Percentiles rank a stretch among this genome's conserved stretches.
Conservation (phyloP, 2,329 filamentous ascomycete genomes). For the Chaetothyriales sp. region DNA sequence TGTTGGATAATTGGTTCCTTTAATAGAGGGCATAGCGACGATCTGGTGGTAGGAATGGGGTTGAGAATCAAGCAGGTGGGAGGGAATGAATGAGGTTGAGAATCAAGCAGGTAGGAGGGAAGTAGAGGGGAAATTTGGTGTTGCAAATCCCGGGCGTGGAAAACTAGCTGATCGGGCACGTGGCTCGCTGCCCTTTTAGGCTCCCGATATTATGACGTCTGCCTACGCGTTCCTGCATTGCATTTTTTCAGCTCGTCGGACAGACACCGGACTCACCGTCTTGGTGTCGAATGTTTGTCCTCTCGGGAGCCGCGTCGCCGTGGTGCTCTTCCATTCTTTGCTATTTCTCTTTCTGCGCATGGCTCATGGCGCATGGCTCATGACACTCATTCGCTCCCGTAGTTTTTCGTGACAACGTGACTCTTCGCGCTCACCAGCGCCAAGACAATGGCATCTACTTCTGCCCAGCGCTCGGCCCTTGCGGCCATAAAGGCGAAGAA, state of each 20-base stretch:
- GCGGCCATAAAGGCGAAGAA: conserved; percentile 13
- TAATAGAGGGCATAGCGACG: too few relatives aligned
- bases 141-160: too few relatives aligned
- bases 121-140: too few relatives aligned
- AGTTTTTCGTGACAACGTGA: neutral
- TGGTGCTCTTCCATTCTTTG: neutral
- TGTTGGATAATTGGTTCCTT: too few relatives aligned
- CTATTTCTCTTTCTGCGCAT: neutral
- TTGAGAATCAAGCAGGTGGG: too few relatives aligned
- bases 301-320: neutral
- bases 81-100: too few relatives aligned
- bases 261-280: too few relatives aligned
- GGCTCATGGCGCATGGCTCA: neutral
- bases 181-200: neutral
- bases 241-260: neutral
- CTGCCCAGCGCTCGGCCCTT: conserved; percentile 8
- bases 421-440: too few relatives aligned
- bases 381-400: neutral
- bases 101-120: too few relatives aligned
- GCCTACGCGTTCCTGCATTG: neutral
- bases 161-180: neutral
- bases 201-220: neutral
- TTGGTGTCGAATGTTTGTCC: neutral
- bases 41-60: too few relatives aligned
- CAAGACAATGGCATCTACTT: neutral